Percentiles rank a stretch among this genome's conserved stretches.
Evolutionary conservation across 495 filamentous ascomycete species (phyloP).

Genomic region (Podospora conica): DNA sequence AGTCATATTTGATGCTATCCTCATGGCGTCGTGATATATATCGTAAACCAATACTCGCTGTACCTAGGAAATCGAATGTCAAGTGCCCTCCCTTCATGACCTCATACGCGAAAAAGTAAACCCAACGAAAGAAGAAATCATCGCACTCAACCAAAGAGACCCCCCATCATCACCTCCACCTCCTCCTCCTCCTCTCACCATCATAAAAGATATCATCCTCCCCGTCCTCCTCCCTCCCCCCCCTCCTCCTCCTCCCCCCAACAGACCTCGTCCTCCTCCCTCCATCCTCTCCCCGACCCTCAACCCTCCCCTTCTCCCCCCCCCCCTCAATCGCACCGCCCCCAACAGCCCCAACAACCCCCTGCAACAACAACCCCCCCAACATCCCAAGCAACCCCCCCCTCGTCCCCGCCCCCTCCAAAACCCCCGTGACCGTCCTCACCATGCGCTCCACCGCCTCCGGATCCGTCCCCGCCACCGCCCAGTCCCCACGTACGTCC

Average conservation of each 20-base stretch:
- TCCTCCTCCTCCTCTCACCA: conserved; percentile 11
- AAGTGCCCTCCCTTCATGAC: background rate
- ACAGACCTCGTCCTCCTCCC: conserved; percentile 2
- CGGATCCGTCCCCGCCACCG: conserved; percentile 24
- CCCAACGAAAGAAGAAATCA: background rate
- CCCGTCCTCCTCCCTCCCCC: background rate
- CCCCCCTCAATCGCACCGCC: background rate
- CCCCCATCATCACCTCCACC: conserved; percentile 11
- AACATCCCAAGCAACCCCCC: conserved; percentile 24
- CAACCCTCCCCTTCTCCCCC: background rate
- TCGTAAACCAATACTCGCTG: background rate
- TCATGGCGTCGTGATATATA: background rate
- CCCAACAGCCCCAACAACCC: conserved; percentile 11
- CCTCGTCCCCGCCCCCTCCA: conserved; percentile 27
- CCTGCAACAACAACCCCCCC: conserved; percentile 23
- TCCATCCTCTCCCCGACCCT: background rate
- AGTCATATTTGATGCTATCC: background rate
- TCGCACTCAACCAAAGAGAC: conserved; percentile 13
- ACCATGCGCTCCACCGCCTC: conserved; percentile 30
- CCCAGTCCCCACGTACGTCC: conserved; percentile 25
- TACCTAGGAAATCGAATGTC: background rate
- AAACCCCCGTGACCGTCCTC: conserved; percentile 27
- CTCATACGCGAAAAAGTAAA: background rate
- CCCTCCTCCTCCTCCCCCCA: background rate
- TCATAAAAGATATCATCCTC: conserved; percentile 16